phyloP scores from a whole-genome alignment of 345 rosid genomes.

The Eucalyptus pauciflora region DNA sequence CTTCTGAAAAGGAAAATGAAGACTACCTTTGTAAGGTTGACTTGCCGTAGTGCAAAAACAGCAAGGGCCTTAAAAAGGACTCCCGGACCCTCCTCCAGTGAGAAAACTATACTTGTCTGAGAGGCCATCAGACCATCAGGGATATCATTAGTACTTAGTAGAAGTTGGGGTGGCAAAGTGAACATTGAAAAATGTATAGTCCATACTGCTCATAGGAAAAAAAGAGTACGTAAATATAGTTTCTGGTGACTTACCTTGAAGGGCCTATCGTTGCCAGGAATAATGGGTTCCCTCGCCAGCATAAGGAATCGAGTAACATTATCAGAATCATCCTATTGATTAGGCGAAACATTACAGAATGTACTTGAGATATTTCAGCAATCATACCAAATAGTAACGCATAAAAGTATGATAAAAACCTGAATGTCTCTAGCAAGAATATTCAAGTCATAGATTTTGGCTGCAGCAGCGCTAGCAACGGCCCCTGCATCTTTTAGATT shows the following conservation, averaged over 20 bases:
- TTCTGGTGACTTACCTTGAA: constrained; percentile 54
- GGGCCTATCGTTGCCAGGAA: constrained; percentile 75
- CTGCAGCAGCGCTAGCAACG: constrained; percentile 89
- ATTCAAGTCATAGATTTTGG: constrained; percentile 68
- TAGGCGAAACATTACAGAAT: neutral
- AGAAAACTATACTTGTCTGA: constrained; percentile 93
- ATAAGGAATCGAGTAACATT: constrained; percentile 91
- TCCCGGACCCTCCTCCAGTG: constrained; percentile 97
- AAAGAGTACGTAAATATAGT: neutral
- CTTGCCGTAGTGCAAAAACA: constrained; percentile 82
- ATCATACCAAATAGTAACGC: neutral
- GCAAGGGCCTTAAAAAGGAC: constrained; percentile 98
- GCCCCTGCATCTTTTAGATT: constrained; percentile 69
- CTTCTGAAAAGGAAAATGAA: neutral
- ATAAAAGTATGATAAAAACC: constrained; percentile 22
- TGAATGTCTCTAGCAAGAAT: constrained; percentile 90
- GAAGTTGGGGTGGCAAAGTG: neutral
- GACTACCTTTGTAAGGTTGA: constrained; percentile 80
- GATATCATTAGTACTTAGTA: neutral
- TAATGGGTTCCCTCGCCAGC: constrained; percentile 97
- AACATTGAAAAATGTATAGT: neutral
- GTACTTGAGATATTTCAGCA: neutral
- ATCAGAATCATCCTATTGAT: constrained; percentile 63
- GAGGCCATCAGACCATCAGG: constrained; percentile 4
- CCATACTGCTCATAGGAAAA: neutral